Evolutionary conservation across 2,329 filamentous ascomycete species (phyloP), one percentile per base, ranked within the genome.

Genomic region (Cladosporium sp.): DNA sequence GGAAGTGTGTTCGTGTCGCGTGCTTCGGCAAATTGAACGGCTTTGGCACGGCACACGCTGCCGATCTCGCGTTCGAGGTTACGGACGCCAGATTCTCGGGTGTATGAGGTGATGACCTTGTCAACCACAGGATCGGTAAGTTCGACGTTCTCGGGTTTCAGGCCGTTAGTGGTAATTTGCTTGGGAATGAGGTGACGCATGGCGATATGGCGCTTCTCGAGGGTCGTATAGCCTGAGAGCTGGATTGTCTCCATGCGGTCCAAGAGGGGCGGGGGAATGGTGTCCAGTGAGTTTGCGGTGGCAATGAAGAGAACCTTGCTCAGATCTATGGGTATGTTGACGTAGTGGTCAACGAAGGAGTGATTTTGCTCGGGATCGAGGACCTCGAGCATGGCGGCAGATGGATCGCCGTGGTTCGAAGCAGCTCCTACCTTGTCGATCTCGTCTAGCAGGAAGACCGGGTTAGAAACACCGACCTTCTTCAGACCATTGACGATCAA

Each of bases 221-320:
- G 79, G 5, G 91, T 96, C 0, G 93, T 99, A 74, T 99, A 99
- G 58, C 93, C 93, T 1, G 90, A 89, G 18, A 99, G 80, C 58
- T 88, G 82, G 49, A 99, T 96, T 6, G 86, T 95, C 72, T 99
- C 93, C 92, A 99, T 96, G 53, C 93, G 86, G 70, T 99, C 93
- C 11, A 99, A 79, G 2, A 99, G 76, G 15, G 93, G 91, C n/a
- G 90, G 78, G 2, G 93, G 91, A 48, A 99, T 99, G 0, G 91
- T 96, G 63, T 97, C 92, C 19, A 97, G 78, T 8, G 82, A 89
- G 71, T 99, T 99, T 40, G 93, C 93, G 0, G 93, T 99, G 6
- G 93, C 93, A 62, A 99, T 96, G 73, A 99, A 99, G 9, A 99
- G 79, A 18, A 99, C 89, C 71, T 95, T 96, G 73, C 89, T 95